Base-by-base conservation (phyloP, 371 early-diverging fungal species). In the Mucor ambiguus region DNA sequence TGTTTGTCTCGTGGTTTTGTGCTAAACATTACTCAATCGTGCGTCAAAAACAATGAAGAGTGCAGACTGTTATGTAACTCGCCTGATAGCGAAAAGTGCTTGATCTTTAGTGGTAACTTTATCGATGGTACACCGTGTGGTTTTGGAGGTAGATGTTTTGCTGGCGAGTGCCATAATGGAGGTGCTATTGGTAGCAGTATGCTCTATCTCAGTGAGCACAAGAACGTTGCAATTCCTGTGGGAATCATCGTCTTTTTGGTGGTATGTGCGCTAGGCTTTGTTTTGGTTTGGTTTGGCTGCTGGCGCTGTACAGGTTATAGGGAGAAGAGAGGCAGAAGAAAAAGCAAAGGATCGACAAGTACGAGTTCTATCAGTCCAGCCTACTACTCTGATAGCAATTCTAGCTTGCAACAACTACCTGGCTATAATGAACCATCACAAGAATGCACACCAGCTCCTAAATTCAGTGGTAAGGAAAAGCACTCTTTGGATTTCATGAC, bases 61-160 rank as follows among this genome's bases (percentile, higher is more conserved):
- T 94, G 94, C 54, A 86, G 87, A 28, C 64, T 94, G 60, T 78
- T 84, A 33, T 94, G 94, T 72, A 83, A 87, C 52, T 79, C 82
- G 49, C 90, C 90, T 2, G 64, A 77, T 3, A 57, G 76, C 30
- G 73, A 67, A 1, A 75, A 68, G 11, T 95, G 96, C 73, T 72
- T 88, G 11, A 70, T 86, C n/a, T 84, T 95, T 66, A 89, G 86
- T 5, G 94, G 94, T 3, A 79, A 81, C 56, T 96, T 95, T 69
- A 71, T 93, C 22, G 96, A 97, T 68, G 98, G 96, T 28, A 93
- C 96, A 0, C 82, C 91, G 0, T 97, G 98, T 71, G 96, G 96
- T 8, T 75, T 81, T 64, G 84, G 81, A 37, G 93, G 93, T 10
- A 63, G 68, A 22, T 94, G 93, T 63, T 72, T 70, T 7, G 52